Evolutionary conservation across 352 stramenopile species (phyloP).

Genomic region (Phytophthora rubi): DNA sequence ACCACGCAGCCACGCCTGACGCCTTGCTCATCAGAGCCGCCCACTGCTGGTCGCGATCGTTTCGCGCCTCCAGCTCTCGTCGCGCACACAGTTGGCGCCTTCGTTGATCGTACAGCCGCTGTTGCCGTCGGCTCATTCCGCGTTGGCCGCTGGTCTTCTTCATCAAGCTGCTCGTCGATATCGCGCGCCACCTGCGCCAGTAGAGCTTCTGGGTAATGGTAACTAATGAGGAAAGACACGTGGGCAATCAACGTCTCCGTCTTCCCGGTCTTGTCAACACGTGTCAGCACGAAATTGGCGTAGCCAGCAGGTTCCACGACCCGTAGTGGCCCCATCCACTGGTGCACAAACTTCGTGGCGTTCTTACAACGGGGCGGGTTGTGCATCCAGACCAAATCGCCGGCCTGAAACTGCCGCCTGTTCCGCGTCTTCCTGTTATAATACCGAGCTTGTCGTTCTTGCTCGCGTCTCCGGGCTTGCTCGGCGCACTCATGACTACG

Average conservation of each 20-base stretch:
- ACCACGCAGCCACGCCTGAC: no score
- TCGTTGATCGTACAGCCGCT: no score
- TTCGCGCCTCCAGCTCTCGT: no score
- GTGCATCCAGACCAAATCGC: conserved; percentile 5
- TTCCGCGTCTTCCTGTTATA: not conserved
- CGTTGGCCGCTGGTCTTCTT: not conserved
- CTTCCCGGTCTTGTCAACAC: conserved; percentile 2
- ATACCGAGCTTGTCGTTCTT: not conserved
- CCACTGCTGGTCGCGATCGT: no score
- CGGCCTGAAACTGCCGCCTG: not conserved
- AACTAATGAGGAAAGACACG: conserved; percentile 4
- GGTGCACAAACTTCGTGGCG: conserved; percentile 1
- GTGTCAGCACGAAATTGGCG: not conserved
- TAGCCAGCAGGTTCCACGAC: not conserved
- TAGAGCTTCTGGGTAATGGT: not conserved
- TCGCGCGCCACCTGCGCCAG: not conserved
- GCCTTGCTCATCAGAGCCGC: no score
- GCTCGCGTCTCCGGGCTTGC: not conserved
- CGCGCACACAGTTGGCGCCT: no score
- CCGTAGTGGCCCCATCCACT: not conserved
- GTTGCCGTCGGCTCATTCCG: no score
- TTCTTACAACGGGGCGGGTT: not conserved
- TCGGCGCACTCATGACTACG: not conserved
- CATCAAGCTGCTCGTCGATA: not conserved
- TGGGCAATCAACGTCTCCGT: not conserved